Conservation (phyloP, 2,329 filamentous ascomycete genomes). For the Aureobasidium sp. region DNA sequence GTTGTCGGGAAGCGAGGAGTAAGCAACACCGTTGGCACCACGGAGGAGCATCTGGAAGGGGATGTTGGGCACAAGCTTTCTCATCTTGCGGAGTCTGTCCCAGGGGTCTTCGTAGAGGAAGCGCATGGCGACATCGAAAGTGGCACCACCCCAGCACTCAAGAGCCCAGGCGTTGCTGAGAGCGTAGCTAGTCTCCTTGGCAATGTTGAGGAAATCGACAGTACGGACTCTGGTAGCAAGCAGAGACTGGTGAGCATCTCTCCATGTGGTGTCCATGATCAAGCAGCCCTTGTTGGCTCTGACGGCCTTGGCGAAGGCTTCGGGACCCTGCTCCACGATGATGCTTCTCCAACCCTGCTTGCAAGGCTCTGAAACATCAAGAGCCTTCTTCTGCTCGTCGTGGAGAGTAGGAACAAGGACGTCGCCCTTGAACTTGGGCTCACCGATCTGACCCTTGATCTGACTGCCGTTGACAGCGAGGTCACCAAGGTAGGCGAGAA, state of each 20-base stretch:
- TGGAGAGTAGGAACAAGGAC: constrained; percentile 73
- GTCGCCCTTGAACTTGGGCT: constrained; percentile 95
- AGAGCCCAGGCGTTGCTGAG: constrained; percentile 86
- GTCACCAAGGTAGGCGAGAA: constrained; percentile 90
- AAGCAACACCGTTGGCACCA: constrained; percentile 92
- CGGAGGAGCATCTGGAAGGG: constrained; percentile 99
- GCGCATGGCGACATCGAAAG: constrained; percentile 96
- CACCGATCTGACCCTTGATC: constrained; percentile 97
- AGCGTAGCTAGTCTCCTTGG: constrained; percentile 90
- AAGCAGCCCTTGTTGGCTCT: constrained; percentile 90
- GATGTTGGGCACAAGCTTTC: constrained; percentile 93
- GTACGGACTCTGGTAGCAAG: constrained; percentile 93
- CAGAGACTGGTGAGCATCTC: constrained; percentile 96
- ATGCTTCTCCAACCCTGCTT: constrained; percentile 86
- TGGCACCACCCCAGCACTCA: constrained; percentile 98
- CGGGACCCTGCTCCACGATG: constrained; percentile 78
- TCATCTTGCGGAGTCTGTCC: constrained; percentile 93
- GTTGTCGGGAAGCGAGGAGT: constrained; percentile 70
- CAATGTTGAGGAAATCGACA: constrained; percentile 89
- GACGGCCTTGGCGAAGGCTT: constrained; percentile 87
- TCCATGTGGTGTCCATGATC: constrained; percentile 99
- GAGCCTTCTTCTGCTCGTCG: constrained; percentile 57
- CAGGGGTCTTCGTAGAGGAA: constrained; percentile 99
- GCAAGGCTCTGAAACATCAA: constrained; percentile 69
- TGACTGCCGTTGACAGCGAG: constrained; percentile 95